Evolutionary conservation across 1,284 basidiomycete species (phyloP).

Genomic region (Butyriboletus appendiculatus): DNA sequence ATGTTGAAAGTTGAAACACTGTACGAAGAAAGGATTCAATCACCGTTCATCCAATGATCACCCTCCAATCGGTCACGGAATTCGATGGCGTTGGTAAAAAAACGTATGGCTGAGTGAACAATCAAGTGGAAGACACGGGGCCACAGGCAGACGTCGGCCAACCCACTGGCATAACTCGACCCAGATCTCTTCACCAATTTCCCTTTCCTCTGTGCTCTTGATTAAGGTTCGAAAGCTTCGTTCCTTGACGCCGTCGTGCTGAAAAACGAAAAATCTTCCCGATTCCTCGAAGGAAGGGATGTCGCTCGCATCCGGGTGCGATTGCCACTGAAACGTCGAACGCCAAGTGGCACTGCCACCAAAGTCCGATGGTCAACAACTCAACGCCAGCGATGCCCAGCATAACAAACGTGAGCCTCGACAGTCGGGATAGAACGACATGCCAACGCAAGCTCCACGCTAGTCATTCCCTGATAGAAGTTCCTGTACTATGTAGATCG

Average conservation of each 20-base stretch:
- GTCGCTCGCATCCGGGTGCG: no score
- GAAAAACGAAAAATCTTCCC: background rate
- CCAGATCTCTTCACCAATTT: background rate
- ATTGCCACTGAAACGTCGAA: background rate
- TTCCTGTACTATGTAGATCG: background rate
- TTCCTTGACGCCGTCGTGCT: background rate
- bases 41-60: background rate
- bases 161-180: background rate
- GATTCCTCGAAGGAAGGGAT: no score
- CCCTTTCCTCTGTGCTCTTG: background rate
- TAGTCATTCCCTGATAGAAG: background rate
- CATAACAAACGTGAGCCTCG: background rate
- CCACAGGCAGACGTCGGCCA: no score
- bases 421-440: background rate
- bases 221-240: background rate
- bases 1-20: no score
- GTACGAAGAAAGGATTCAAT: no score
- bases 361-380: no score
- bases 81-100: background rate
- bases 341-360: background rate
- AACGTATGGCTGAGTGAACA: background rate
- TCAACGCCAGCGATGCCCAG: background rate
- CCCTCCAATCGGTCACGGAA: background rate
- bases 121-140: background rate
- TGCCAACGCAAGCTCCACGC: no score